A percentile compares a stretch with the other conserved stretches of the same genome.
phyloP scores from a whole-genome alignment of 2,329 filamentous ascomycete species.

The Endoconidiophora laricicola region DNA sequence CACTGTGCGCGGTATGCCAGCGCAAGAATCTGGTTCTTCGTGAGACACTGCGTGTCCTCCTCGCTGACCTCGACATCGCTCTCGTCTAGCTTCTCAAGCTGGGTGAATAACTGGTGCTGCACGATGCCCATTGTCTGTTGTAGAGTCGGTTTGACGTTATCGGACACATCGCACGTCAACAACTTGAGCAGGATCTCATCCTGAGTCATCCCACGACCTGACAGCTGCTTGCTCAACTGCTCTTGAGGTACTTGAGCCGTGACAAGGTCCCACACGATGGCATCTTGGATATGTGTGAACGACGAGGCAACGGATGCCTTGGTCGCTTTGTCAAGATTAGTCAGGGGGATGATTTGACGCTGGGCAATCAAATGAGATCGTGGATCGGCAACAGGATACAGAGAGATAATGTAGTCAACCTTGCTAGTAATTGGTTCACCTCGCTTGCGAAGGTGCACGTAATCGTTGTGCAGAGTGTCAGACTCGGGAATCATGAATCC shows the following conservation, averaged over 20 bases:
- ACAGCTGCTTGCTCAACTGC: conserved; percentile 2
- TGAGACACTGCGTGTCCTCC: conserved; percentile 22
- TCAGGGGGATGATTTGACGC: background rate
- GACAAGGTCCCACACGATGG: conserved; percentile 34
- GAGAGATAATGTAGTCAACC: conserved; percentile 34
- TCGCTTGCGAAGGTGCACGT: conserved; percentile 37
- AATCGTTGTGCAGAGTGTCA: conserved; percentile 38
- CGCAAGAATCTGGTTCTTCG: conserved; percentile 31
- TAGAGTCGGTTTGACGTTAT: conserved; percentile 18
- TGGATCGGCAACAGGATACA: conserved; percentile 29
- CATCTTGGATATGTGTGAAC: conserved; percentile 35
- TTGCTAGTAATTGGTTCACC: conserved; percentile 17
- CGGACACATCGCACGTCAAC: conserved; percentile 14
- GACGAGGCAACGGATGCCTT: conserved; percentile 22
- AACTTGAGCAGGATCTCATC: conserved; percentile 14
- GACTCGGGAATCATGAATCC: conserved; percentile 40
- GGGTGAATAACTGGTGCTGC: conserved; percentile 26
- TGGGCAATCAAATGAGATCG: conserved; percentile 27
- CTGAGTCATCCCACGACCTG: conserved; percentile 1
- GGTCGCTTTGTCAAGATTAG: conserved; percentile 20
- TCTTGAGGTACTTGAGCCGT: conserved; percentile 19
- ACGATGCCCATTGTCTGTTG: conserved; percentile 26
- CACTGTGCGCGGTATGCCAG: conserved; percentile 33
- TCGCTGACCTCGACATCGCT: conserved; percentile 29
- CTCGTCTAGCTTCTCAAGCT: conserved; percentile 29